Evolutionary conservation across 2,329 filamentous ascomycete species (phyloP).

Genomic region (Fusarium keratoplasticum): DNA sequence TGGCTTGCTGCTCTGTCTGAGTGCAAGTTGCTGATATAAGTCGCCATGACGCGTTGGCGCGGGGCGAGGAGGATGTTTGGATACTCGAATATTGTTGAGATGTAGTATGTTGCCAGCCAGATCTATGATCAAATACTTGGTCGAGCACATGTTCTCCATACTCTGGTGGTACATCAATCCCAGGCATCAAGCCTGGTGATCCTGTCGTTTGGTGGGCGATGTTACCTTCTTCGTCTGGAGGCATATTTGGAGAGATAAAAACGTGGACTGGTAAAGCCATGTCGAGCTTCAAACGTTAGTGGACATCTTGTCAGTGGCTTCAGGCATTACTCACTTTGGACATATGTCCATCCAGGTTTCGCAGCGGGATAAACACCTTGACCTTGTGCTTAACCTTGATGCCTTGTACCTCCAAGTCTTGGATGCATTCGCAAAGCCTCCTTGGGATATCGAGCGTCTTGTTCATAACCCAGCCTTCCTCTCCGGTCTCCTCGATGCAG

Average conservation of each 20-base stretch:
- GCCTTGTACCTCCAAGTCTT: slow-evolving; percentile 86
- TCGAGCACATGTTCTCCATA: slow-evolving; percentile 95
- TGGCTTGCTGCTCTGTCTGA: slow-evolving; percentile 52
- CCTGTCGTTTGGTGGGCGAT: slow-evolving; percentile 69
- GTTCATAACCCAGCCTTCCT: slow-evolving; percentile 72
- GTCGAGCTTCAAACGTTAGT: slow-evolving; percentile 67
- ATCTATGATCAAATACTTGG: slow-evolving; percentile 86
- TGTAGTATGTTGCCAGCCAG: slow-evolving; percentile 81
- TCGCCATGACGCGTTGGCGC: slow-evolving; percentile 46
- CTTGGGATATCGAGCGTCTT: slow-evolving; percentile 78
- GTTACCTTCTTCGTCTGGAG: slow-evolving; percentile 86
- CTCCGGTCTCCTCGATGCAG: slow-evolving; percentile 73
- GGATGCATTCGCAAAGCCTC: slow-evolving; percentile 82
- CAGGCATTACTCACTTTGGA: slow-evolving; percentile 71
- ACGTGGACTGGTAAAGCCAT: slow-evolving; percentile 90
- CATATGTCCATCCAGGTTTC: slow-evolving; percentile 92
- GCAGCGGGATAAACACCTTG: slow-evolving; percentile 87
- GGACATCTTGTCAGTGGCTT: neutral
- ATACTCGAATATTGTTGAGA: slow-evolving; percentile 76
- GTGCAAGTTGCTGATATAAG: slow-evolving; percentile 59
- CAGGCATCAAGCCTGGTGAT: slow-evolving; percentile 59
- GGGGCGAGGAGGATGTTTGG: slow-evolving; percentile 69
- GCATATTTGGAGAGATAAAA: slow-evolving; percentile 93
- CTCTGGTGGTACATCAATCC: slow-evolving; percentile 81
- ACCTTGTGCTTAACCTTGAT: slow-evolving; percentile 94